Conservation (phyloP, 2,329 filamentous ascomycete genomes). For the Orbilia quercus region DNA sequence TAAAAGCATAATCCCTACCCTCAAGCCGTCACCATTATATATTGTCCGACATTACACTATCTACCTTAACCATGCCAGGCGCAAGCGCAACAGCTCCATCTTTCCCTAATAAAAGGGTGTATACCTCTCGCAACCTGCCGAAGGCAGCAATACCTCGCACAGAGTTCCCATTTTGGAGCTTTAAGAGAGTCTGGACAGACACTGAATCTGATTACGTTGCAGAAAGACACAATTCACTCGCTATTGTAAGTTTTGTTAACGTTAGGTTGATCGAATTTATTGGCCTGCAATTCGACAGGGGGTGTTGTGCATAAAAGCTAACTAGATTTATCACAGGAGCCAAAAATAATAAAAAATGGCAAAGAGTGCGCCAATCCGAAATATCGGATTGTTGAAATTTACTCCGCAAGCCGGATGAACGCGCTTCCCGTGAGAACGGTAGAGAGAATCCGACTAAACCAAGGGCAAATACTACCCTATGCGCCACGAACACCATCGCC, state of each 20-base stretch:
- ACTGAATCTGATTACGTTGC: constrained; percentile 11
- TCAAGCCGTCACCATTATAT: not conserved
- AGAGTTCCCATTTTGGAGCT: constrained; percentile 19
- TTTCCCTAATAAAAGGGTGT: not conserved
- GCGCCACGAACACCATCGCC: constrained; percentile 1
- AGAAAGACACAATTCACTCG: constrained; percentile 13
- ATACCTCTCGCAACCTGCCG: constrained; percentile 8
- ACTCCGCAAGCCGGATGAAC: constrained; percentile 14
- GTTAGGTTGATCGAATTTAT: no score
- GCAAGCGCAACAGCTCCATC: not conserved
- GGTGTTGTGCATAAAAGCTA: not conserved
- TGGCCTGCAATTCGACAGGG: not conserved
- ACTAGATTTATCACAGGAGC: not conserved
- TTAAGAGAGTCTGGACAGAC: constrained; percentile 14
- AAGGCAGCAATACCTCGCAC: not conserved
- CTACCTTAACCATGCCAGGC: constrained; percentile 2
- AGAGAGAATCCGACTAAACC: not conserved
- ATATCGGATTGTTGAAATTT: constrained; percentile 15
- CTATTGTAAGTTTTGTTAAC: constrained; percentile 6
- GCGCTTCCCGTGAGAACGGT: not conserved
- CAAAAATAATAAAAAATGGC: constrained; percentile 13
- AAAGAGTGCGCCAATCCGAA: constrained; percentile 12
- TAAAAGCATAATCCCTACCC: no score
- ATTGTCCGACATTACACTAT: not conserved
- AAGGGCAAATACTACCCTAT: not conserved